Evolutionary conservation across 2,329 filamentous ascomycete genomes (phyloP).

Genomic region (Dactylellina sp.): DNA sequence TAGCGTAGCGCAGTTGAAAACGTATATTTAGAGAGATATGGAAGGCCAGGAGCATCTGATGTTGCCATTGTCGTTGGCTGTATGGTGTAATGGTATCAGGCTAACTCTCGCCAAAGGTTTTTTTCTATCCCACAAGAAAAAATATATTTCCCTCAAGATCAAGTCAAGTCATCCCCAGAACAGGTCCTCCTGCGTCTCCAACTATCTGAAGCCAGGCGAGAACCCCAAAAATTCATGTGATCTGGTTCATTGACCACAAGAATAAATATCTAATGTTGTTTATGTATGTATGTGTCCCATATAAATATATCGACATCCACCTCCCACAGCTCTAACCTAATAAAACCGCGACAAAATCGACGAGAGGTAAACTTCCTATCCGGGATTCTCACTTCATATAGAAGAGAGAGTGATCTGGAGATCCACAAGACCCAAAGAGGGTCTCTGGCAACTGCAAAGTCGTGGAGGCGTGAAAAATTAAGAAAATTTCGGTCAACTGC

Average conservation of each 20-base stretch:
- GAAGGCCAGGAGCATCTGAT: conserved; percentile 14
- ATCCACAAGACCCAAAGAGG: conserved; percentile 54
- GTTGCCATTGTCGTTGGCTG: background rate
- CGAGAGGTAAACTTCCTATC: conserved; percentile 57
- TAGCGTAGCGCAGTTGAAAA: conserved; percentile 33
- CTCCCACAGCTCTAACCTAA: conserved; percentile 57
- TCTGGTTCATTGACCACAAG: background rate
- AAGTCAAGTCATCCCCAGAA: background rate
- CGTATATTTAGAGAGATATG: conserved; percentile 32
- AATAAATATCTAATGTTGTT: background rate
- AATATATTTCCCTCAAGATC: background rate
- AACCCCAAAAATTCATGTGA: background rate
- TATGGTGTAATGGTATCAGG: no score
- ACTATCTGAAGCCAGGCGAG: conserved; percentile 4
- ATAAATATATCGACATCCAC: conserved; percentile 56
- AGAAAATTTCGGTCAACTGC: conserved; percentile 43
- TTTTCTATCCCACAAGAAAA: conserved; percentile 4
- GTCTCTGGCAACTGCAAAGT: conserved; percentile 58
- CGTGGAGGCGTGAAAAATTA: conserved; percentile 41
- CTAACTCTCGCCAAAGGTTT: background rate
- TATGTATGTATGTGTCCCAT: conserved; percentile 49
- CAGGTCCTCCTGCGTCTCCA: background rate
- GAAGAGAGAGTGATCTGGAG: conserved; percentile 43
- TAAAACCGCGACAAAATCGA: conserved; percentile 57
- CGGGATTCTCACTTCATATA: conserved; percentile 9